Conservation (phyloP, 1,139 yeast species). For the Nematodospora anomalae region DNA sequence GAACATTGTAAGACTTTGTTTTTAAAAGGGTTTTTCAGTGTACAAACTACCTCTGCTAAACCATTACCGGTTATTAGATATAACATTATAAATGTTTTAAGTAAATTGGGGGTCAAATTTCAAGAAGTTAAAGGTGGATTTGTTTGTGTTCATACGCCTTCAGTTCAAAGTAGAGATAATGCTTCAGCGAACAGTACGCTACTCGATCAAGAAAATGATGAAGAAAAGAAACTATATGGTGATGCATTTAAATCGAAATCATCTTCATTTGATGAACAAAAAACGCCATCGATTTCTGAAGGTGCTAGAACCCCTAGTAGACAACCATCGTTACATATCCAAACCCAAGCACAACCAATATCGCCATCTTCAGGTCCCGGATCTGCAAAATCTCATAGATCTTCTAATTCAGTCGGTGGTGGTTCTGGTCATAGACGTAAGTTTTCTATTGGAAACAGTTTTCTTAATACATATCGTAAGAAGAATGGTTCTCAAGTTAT, state of each 20-base stretch:
- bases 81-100: constrained; percentile 77
- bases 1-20: constrained; percentile 90
- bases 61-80: constrained; percentile 87
- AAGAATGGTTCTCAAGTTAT: constrained; percentile 46
- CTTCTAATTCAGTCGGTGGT: constrained; percentile 22
- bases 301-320: constrained; percentile 34
- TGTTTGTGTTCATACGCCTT: constrained; percentile 72
- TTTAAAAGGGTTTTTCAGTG: constrained; percentile 92
- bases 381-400: constrained; percentile 22
- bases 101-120: constrained; percentile 74
- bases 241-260: constrained; percentile 44
- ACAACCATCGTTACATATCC: constrained; percentile 40
- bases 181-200: constrained; percentile 16
- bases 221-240: constrained; percentile 42
- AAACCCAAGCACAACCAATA: constrained; percentile 29
- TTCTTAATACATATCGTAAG: constrained; percentile 46
- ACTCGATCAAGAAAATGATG: constrained; percentile 26
- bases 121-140: constrained; percentile 96
- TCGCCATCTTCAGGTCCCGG: constrained; percentile 14
- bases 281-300: constrained; percentile 13
- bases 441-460: constrained; percentile 60
- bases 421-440: constrained; percentile 52
- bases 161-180: constrained; percentile 33
- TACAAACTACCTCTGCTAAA: constrained; percentile 92
- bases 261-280: constrained; percentile 27